Percentiles rank a stretch among this genome's conserved stretches.
These are phyloP conservation scores for Auricularia sp. DNA, from an alignment of 768 basidiomycete genomes.

Conservation along the genomic window DNA sequence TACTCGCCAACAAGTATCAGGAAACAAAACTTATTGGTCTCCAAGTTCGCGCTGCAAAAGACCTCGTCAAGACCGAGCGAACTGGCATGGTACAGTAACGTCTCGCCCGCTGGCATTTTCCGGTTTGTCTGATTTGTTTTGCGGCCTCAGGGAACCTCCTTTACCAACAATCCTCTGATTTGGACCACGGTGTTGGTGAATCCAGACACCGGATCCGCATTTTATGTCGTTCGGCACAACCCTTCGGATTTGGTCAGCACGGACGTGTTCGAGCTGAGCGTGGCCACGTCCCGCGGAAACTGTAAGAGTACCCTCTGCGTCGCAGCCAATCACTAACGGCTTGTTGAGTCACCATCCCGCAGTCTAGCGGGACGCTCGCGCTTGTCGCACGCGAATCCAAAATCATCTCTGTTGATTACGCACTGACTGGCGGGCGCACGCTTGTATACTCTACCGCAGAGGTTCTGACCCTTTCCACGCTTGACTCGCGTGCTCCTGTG, in stretches of 20 bases:
- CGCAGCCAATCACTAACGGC: neutral
- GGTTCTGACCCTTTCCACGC: neutral
- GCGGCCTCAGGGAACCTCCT: conserved; percentile 33
- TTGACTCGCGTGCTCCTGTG: neutral
- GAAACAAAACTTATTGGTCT: neutral
- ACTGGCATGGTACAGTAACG: neutral
- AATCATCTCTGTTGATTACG: neutral
- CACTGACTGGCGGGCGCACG: neutral
- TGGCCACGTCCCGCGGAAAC: neutral
- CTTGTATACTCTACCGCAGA: neutral
- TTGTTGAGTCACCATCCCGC: conserved; percentile 1
- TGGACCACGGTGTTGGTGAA: conserved; percentile 42
- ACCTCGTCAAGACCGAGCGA: neutral
- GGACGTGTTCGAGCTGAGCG: conserved; percentile 3
- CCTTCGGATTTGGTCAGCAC: conserved; percentile 10
- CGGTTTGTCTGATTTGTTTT: neutral
- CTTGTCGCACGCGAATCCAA: neutral
- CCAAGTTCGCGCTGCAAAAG: neutral
- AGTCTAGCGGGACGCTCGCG: neutral
- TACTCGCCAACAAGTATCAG: neutral
- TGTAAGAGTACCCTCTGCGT: neutral
- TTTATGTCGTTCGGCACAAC: conserved; percentile 42
- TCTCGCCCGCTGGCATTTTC: neutral
- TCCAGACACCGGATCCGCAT: conserved; percentile 32
- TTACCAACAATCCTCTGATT: conserved; percentile 34